Percentiles rank a stretch among this genome's conserved stretches.
Conservation (phyloP, 345 rosid species). For the Camelina hispida region DNA sequence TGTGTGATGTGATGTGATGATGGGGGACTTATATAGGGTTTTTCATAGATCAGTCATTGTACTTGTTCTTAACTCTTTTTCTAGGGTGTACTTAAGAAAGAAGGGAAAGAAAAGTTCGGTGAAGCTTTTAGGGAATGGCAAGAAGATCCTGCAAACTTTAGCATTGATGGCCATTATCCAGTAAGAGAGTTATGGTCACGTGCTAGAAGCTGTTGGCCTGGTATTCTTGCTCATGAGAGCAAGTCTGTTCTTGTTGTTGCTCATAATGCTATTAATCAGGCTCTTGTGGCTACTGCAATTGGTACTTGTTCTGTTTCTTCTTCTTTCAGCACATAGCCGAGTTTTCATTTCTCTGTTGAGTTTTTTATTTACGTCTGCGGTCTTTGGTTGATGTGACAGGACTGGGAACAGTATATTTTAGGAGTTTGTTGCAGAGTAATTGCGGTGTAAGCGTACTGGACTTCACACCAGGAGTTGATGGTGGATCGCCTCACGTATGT, state of each 20-base stretch:
- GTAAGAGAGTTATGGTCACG: slow-evolving; percentile 92
- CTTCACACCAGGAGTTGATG: slow-evolving; percentile 65
- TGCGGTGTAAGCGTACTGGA: slow-evolving; percentile 95
- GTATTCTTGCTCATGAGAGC: slow-evolving; percentile 75
- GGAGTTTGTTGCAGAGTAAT: slow-evolving; percentile 90
- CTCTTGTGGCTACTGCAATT: slow-evolving; percentile 83
- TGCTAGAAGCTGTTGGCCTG: slow-evolving; percentile 71
- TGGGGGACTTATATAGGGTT: neutral
- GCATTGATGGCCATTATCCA: slow-evolving; percentile 85
- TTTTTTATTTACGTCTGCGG: neutral
- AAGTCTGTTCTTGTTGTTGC: slow-evolving; percentile 92
- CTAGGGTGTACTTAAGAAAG: slow-evolving; percentile 90
- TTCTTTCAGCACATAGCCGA: neutral
- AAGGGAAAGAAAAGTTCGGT: slow-evolving; percentile 82
- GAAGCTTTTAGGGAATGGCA: slow-evolving; percentile 82
- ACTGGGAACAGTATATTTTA: slow-evolving; percentile 77
- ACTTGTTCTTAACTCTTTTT: neutral
- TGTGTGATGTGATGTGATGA: slow-evolving; percentile 1
- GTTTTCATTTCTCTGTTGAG: neutral
- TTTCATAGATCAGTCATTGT: neutral
- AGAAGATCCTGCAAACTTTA: slow-evolving; percentile 77
- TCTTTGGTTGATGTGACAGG: slow-evolving; percentile 50
- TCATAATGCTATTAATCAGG: slow-evolving; percentile 96
- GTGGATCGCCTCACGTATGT: slow-evolving; percentile 74
- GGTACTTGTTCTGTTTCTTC: slow-evolving; percentile 52